Evolutionary conservation across 2,329 filamentous ascomycete genomes (phyloP), one percentile per base, ranked within the genome.

Genomic region (Fusarium sp.): DNA sequence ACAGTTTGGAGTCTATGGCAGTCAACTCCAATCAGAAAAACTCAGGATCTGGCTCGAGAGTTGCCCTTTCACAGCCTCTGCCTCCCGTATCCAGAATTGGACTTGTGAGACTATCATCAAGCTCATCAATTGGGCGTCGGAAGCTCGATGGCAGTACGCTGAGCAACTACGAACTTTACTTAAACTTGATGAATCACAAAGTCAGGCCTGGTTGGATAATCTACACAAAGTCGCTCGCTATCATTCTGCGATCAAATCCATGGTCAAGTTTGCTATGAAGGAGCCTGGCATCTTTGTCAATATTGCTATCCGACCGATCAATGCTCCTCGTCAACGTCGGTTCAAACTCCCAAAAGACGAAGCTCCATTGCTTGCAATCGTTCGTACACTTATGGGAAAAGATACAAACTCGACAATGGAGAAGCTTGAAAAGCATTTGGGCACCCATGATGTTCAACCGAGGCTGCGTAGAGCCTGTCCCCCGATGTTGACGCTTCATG

Each of bases 171-270:
- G 75, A 59, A 2, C 22, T 3, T 47, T 76, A 7, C 61, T 81
- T 10, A 22, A 30, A 0, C 17, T 48, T 11, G 44, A 44, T 6
- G 13, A 57, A 41, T 18, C 14, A n/a, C 8, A 66, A 26, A 24
- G 62, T n/a, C 71, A 70, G 18, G 39, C 14, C n/a, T 74, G 76
- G 72, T 24, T 78, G 5, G 22, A 56, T 20, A 20, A 30, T 28
- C 11, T 78, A 4, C 70, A 80, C 36, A 81, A 81, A 55, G 34
- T 81, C 8, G 79, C 68, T 22, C 79, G 80, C 4, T 81, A 81
- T 61, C 61, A 57, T 22, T 62, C 65, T 8, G 78, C 78, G 20
- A 67, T 71, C 2, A 79, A 78, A 57, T 66, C 77, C 4, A 78
- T 82, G 74, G 66, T 81, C 10, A 80, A 80, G 26, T 18, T 80